phyloP scores from a whole-genome alignment of 1,139 yeast species.

The Blastobotrys persicus region DNA sequence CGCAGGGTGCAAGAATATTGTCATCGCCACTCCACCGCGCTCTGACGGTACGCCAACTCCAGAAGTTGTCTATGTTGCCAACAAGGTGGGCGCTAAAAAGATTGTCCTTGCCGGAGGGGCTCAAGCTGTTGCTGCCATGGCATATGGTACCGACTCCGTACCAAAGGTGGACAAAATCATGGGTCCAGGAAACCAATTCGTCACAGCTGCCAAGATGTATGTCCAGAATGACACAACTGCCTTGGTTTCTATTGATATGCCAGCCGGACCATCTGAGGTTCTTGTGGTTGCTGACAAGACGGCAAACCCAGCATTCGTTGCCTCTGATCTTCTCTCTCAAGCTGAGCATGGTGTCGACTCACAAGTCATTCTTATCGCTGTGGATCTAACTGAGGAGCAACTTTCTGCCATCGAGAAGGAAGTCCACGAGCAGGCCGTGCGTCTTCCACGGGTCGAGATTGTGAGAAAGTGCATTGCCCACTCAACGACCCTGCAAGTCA shows the following conservation, averaged over 20 bases:
- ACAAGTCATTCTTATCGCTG: conserved; percentile 89
- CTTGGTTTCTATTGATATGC: conserved; percentile 95
- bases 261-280: conserved; percentile 99
- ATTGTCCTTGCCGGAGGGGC: conserved; percentile 98
- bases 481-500: conserved; percentile 73
- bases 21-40: conserved; percentile 98
- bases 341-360: conserved; percentile 99
- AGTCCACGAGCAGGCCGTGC: conserved; percentile 75
- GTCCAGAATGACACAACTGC: conserved; percentile 96
- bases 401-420: conserved; percentile 73
- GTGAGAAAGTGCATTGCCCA: conserved; percentile 90
- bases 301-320: conserved; percentile 94
- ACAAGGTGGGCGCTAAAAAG: conserved; percentile 85
- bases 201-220: conserved; percentile 97
- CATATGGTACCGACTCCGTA: conserved; percentile 90
- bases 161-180: conserved; percentile 94
- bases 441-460: conserved; percentile 90
- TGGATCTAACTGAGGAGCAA: conserved; percentile 59
- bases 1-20: conserved; percentile 91
- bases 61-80: conserved; percentile 96
- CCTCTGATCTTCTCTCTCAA: conserved; percentile 90
- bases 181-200: conserved; percentile 99
- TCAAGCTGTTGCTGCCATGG: conserved; percentile 98
- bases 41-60: conserved; percentile 91
- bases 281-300: conserved; percentile 82